phyloP scores from a whole-genome alignment of 257 asterid genomes.

The Jaltomata sinuosa region DNA sequence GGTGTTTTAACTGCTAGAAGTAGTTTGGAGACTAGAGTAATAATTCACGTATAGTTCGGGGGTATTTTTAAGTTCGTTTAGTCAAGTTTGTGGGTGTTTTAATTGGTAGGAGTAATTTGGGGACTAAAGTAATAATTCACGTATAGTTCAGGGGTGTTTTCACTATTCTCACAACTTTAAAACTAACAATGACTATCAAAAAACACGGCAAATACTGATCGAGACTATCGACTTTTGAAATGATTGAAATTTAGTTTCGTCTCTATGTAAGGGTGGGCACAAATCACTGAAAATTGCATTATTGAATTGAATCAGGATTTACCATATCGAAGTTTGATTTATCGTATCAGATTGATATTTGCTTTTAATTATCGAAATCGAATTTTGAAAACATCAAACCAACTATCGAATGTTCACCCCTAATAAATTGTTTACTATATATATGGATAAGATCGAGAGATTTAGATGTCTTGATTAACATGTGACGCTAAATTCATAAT shows the following conservation, averaged over 20 bases:
- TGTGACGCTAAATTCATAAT: background rate
- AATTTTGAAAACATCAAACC: background rate
- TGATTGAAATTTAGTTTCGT: background rate
- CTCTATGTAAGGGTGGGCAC: background rate
- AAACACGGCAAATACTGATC: too few species aligned
- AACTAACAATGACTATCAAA: too few species aligned
- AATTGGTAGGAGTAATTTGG: too few species aligned
- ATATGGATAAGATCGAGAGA: background rate
- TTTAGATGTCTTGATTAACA: background rate
- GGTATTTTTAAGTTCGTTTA: too few species aligned
- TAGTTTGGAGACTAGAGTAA: too few species aligned
- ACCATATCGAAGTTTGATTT: background rate
- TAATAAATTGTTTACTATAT: background rate
- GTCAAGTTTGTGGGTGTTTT: too few species aligned
- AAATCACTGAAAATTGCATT: background rate
- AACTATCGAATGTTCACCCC: background rate
- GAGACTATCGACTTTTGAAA: too few species aligned
- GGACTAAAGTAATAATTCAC: too few species aligned
- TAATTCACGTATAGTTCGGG: too few species aligned
- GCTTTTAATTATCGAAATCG: background rate
- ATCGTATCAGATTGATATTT: fast-evolving
- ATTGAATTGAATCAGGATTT: background rate
- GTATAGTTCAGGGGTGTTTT: too few species aligned
- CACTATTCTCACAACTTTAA: too few species aligned
- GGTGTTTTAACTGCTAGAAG: too few species aligned